Evolutionary conservation across 2,329 filamentous ascomycete species (phyloP).

Genomic region (Knoxdaviesia capensis): DNA sequence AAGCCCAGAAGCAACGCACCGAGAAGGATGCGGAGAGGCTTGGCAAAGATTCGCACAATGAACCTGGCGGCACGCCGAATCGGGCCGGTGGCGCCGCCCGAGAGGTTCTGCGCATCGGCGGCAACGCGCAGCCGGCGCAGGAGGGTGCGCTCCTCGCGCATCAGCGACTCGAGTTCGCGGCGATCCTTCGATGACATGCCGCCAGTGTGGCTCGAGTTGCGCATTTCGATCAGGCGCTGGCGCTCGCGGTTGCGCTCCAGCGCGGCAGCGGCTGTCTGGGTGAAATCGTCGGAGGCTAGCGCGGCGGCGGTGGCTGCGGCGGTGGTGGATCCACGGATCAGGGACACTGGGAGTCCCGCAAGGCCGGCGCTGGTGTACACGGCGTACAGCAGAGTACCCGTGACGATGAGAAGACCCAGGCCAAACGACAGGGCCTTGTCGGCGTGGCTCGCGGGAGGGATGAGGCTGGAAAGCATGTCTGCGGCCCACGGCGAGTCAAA

Average conservation of each 20-base stretch:
- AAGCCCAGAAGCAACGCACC: constrained; percentile 61
- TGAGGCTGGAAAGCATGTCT: constrained; percentile 17
- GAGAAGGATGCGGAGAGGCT: constrained; percentile 73
- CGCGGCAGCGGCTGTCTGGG: constrained; percentile 56
- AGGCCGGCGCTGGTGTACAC: constrained; percentile 80
- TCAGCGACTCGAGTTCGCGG: constrained; percentile 68
- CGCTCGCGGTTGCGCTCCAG: constrained; percentile 78
- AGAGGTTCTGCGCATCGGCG: constrained; percentile 40
- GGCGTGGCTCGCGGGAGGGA: constrained; percentile 45
- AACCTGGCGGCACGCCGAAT: constrained; percentile 35
- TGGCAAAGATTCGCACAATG: constrained; percentile 55
- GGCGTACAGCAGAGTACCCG: constrained; percentile 72
- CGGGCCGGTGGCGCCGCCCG: constrained; percentile 28
- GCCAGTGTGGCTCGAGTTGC: constrained; percentile 54
- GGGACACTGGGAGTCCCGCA: constrained; percentile 68
- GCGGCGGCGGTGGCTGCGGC: constrained; percentile 44
- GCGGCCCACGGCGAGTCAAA: constrained; percentile 75
- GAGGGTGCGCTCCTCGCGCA: constrained; percentile 80
- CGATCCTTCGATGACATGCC: constrained; percentile 69
- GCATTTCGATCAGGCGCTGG: constrained; percentile 76
- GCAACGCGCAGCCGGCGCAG: constrained; percentile 77
- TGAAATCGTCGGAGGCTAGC: constrained; percentile 62
- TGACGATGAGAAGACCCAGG: constrained; percentile 67
- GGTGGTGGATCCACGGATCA: constrained; percentile 44
- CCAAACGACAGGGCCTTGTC: constrained; percentile 85